Evolutionary conservation across 495 filamentous ascomycete species (phyloP).

Genomic region (Neurospora sp.): DNA sequence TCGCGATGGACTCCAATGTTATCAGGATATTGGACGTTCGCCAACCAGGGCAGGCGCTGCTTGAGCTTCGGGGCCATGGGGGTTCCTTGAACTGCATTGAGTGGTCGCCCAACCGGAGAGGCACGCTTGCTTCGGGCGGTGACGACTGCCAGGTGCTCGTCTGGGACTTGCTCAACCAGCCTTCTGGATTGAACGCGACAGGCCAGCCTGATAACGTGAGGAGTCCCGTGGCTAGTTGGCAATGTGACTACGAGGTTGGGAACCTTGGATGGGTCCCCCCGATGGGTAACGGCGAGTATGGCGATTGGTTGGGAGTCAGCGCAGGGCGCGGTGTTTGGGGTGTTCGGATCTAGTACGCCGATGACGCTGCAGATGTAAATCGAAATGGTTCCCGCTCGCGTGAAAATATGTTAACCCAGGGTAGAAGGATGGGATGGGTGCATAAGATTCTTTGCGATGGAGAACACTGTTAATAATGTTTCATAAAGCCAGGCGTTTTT

Average conservation of each 20-base stretch:
- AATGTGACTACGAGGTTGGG: conserved; percentile 91
- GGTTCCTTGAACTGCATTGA: conserved; percentile 84
- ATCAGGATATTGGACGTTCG: conserved; percentile 95
- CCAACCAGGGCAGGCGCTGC: conserved; percentile 88
- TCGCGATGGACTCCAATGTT: conserved; percentile 84
- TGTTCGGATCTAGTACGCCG: conserved; percentile 11
- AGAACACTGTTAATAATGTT: neutral
- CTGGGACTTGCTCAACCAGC: conserved; percentile 81
- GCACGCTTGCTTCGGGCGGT: conserved; percentile 81
- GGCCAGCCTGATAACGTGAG: conserved; percentile 45
- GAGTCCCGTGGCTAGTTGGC: conserved; percentile 76
- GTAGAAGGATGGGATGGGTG: neutral
- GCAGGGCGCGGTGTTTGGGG: conserved; percentile 90
- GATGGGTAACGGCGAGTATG: conserved; percentile 56
- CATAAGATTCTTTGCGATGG: neutral
- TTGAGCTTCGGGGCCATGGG: conserved; percentile 88
- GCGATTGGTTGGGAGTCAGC: conserved; percentile 90
- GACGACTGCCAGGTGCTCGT: conserved; percentile 86
- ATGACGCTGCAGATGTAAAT: neutral
- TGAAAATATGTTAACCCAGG: neutral
- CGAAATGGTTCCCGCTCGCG: neutral
- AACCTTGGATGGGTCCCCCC: conserved; percentile 93
- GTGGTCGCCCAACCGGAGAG: conserved; percentile 82
- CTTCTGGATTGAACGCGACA: conserved; percentile 28
- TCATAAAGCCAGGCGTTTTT: neutral